Base-by-base conservation (phyloP, 108 stramenopile genomes). In the Craspedostauros australis region DNA sequence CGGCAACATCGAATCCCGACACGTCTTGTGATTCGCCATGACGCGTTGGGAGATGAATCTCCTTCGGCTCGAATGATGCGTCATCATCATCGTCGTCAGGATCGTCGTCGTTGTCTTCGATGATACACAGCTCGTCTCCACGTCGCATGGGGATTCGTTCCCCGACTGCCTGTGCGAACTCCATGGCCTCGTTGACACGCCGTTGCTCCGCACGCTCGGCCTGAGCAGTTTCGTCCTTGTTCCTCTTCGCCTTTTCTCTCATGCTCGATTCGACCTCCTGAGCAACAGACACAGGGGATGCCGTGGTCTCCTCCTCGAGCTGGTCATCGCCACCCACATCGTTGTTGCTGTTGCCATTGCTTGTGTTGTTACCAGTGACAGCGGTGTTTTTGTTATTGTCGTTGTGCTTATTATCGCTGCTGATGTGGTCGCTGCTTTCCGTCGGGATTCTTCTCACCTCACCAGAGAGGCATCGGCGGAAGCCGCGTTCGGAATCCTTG, bases 121-220 rank as follows among this genome's bases (percentile, higher is more conserved):
- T 76, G 39, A 84, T 84, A 33, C 73, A 68, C 9, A 77, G 62
- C 5, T 78, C 62, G 23, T 70, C 69, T 9, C 23, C 21, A 40
- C 73, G 57, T 33, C 72, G 27, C 1, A 70, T 75, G 21, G 67
- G 49, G 26, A 73, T 60, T 40, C 22, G 37, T 62, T 86, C 84
- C 22, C 84, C 80, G 1, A 86, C 78, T n/a, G 80, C 78, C 59
- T 76, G 64, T 0, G 84, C 80, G 52, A 82, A 86, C 48, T 77
- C 79, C 0, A 75, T 73, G 5, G 82, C 76, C 66, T 84, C 82
- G 32, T 42, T 54, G 24, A 70, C 57, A 0, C 75, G 67, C 29
- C 83, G 54, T 28, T 74, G 68, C 26, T 72, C 69, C n/a, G 72
- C 69, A 20, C 66, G 45, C 6, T 68, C 70, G 26, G 60, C 33